Evolutionary conservation across 495 filamentous ascomycete species (phyloP).

Genomic region (Xylona heveae): DNA sequence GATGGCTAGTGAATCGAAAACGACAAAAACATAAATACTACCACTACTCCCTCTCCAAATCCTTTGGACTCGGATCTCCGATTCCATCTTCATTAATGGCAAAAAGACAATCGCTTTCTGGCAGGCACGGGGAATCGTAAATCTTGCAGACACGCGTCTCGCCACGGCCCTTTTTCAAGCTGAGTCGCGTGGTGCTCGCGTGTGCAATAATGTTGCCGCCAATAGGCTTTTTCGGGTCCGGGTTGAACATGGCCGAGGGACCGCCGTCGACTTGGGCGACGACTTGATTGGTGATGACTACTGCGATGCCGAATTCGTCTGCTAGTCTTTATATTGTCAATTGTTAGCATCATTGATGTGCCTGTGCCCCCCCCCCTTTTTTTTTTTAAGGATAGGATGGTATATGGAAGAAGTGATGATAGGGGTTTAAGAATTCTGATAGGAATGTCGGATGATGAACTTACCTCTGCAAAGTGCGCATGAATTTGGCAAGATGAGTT

Average conservation of each 20-base stretch:
- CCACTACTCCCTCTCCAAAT: constrained; percentile 54
- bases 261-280: constrained; percentile 96
- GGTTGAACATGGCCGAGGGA: constrained; percentile 92
- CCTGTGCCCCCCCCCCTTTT: too few species aligned
- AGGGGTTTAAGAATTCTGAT: too few species aligned
- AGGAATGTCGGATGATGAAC: too few species aligned
- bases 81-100: constrained; percentile 96
- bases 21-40: too few species aligned
- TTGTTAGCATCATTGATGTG: too few species aligned
- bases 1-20: too few species aligned
- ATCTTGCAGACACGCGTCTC: constrained; percentile 98
- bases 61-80: constrained; percentile 86
- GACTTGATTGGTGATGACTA: constrained; percentile 97
- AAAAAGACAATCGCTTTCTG: constrained; percentile 90
- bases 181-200: constrained; percentile 75
- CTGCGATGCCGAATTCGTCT: constrained; percentile 94
- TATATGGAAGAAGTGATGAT: too few species aligned
- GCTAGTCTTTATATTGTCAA: too few species aligned
- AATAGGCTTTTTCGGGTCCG: constrained; percentile 97
- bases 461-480: constrained; percentile 82
- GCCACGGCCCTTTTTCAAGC: constrained; percentile 81
- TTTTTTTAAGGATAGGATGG: too few species aligned
- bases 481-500: constrained; percentile 88
- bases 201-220: constrained; percentile 98
- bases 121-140: constrained; percentile 92